Base-by-base conservation (phyloP, 2,329 filamentous ascomycete species). In the Lachnellula hyalina region DNA sequence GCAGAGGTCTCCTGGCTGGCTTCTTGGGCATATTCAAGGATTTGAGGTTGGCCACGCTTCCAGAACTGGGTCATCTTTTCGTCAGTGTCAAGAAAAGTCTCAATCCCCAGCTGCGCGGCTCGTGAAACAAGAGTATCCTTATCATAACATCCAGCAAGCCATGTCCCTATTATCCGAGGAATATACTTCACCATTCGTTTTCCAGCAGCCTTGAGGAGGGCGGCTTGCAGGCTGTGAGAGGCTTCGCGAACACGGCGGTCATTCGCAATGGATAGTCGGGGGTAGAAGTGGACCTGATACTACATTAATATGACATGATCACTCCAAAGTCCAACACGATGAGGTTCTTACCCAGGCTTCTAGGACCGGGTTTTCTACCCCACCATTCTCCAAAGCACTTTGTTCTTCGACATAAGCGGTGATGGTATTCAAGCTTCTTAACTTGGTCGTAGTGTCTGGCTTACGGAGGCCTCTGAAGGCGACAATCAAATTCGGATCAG, bases 391-490 rank as follows among this genome's bases (percentile, higher is more conserved):
- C n/a, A 44, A 19, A 12, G 41, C 19, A 14, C 41, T 2, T 5
- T 17, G 41, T 21, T 23, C 41, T 6, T 44, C 41, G 19, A 21
- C 21, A 44, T 44, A 25, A 21, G 41, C 17, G 11, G 15, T 19
- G 78, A 70, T 75, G 80, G 12, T 73, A 71, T 61, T 92, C 28
- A 99, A 75, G 0, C 90, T 93, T 70, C 93, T 96, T 7, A 87
- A 80, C 70, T 96, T 96, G 38, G 94, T 99, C 11, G 85, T 96
- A 66, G 86, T 87, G 74, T 96, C 93, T 73, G 94, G 96, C 74
- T 97, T 99, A 49, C 86, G 80, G 3, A 96, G 74, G 64, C 95
- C 96, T 72, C 96, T 96, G 74, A 96, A 90, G n/a, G 86, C 84
- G 14, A 97, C 91, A 38, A 93, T 84, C 38, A 93, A 78, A 66